phyloP scores from a whole-genome alignment of 441 rosid species.

The Erodium texanum region DNA sequence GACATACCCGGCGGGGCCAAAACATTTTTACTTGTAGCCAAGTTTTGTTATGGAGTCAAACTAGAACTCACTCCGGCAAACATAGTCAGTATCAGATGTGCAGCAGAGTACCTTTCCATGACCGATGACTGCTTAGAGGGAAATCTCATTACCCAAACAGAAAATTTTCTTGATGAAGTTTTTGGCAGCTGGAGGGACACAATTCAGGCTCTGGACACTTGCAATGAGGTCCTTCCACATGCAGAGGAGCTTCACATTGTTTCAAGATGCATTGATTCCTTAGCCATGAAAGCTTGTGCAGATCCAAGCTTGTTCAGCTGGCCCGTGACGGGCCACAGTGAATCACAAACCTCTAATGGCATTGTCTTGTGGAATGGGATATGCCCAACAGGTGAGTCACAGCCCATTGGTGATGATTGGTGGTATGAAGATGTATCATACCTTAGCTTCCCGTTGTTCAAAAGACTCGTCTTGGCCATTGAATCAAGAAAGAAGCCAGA shows the following conservation, averaged over 20 bases:
- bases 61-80: constrained; percentile 54
- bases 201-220: constrained; percentile 61
- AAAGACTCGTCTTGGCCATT: constrained; percentile 52
- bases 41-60: constrained; percentile 22
- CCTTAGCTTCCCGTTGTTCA: constrained; percentile 46
- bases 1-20: constrained; percentile 75
- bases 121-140: constrained; percentile 58
- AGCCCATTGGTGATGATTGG: constrained; percentile 53
- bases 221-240: constrained; percentile 46
- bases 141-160: constrained; percentile 64
- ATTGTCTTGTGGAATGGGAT: constrained; percentile 69
- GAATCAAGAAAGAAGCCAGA: constrained; percentile 47
- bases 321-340: constrained; percentile 44
- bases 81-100: constrained; percentile 64
- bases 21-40: constrained; percentile 57
- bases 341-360: constrained; percentile 27
- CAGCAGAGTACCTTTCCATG: constrained; percentile 80
- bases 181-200: constrained; percentile 61
- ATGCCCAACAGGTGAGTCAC: constrained; percentile 32
- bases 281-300: constrained; percentile 70
- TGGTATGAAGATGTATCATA: constrained; percentile 76
- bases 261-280: constrained; percentile 65
- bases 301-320: constrained; percentile 61
- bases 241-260: constrained; percentile 80
- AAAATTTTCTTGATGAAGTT: constrained; percentile 53